Percentiles rank a stretch among this genome's conserved stretches.
phyloP scores from a whole-genome alignment of 768 basidiomycete species.

The Rhizopogon rudus region DNA sequence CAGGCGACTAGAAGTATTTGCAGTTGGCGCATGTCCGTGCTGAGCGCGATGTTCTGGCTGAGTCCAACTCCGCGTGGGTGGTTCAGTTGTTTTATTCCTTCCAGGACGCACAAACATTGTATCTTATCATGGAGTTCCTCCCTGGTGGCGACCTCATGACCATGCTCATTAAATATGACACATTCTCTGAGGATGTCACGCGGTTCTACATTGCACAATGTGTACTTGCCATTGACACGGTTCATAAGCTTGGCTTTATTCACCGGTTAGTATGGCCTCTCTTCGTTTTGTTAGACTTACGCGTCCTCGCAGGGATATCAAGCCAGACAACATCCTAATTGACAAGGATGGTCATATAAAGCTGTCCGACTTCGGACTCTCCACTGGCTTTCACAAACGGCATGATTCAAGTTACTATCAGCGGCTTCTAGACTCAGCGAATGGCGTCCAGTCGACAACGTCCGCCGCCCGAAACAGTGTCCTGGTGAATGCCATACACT shows the following conservation, averaged over 20 bases:
- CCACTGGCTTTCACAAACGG: conserved; percentile 98
- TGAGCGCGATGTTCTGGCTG: conserved; percentile 93
- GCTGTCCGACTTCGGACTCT: conserved; percentile 96
- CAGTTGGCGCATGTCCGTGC: conserved; percentile 97
- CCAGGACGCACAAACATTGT: conserved; percentile 88
- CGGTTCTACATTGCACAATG: conserved; percentile 99
- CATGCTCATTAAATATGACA: conserved; percentile 99
- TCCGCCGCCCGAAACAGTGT: conserved; percentile 80
- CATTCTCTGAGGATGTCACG: conserved; percentile 96
- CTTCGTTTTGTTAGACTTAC: neutral
- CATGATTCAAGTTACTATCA: conserved; percentile 97
- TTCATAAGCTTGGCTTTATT: conserved; percentile 96
- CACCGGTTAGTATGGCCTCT: conserved; percentile 61
- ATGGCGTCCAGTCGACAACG: conserved; percentile 36
- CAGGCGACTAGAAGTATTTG: conserved; percentile 1
- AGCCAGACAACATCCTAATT: conserved; percentile 91
- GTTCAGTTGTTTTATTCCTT: conserved; percentile 98
- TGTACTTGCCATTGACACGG: conserved; percentile 94
- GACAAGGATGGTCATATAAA: conserved; percentile 98
- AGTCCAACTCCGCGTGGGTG: conserved; percentile 94
- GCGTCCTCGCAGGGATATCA: conserved; percentile 73
- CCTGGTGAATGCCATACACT: conserved; percentile 94
- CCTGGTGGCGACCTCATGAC: conserved; percentile 99
- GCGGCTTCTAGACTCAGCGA: conserved; percentile 69
- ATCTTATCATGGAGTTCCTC: conserved; percentile 98